Conservation (phyloP, 495 filamentous ascomycete species). For the Chaetomium cochliodes region DNA sequence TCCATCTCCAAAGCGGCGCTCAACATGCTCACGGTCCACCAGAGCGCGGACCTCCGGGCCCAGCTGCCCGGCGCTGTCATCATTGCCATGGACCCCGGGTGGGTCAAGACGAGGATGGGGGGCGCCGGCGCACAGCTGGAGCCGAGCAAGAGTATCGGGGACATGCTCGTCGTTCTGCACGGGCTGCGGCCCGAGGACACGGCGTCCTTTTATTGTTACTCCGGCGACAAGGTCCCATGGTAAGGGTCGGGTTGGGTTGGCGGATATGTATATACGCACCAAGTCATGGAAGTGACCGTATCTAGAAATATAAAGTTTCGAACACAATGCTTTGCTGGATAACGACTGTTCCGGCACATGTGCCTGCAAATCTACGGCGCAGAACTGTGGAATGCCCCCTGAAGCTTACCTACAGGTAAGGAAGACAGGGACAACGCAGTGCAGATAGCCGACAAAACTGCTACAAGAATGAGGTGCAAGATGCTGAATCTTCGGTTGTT, state of each 20-base stretch:
- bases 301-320: too few relatives aligned
- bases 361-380: background rate
- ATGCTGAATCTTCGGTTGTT: slow-evolving; percentile 15
- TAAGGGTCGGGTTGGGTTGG: slow-evolving; percentile 13
- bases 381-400: too few relatives aligned
- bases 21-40: slow-evolving; percentile 47
- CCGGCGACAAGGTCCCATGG: slow-evolving; percentile 33
- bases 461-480: slow-evolving; percentile 23
- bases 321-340: background rate
- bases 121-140: slow-evolving; percentile 49
- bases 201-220: slow-evolving; percentile 35
- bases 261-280: background rate
- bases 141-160: slow-evolving; percentile 46
- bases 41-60: slow-evolving; percentile 36
- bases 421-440: background rate
- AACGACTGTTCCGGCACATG: background rate
- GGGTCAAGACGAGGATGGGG: slow-evolving; percentile 65
- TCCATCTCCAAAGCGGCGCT: slow-evolving; percentile 45
- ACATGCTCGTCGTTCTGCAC: slow-evolving; percentile 33
- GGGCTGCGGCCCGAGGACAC: slow-evolving; percentile 42
- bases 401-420: background rate
- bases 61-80: slow-evolving; percentile 45
- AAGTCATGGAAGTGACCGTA: background rate
- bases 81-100: slow-evolving; percentile 58
- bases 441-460: slow-evolving; percentile 12